Conservation (phyloP, 768 basidiomycete species). For the Hygrocybe coccinea region DNA sequence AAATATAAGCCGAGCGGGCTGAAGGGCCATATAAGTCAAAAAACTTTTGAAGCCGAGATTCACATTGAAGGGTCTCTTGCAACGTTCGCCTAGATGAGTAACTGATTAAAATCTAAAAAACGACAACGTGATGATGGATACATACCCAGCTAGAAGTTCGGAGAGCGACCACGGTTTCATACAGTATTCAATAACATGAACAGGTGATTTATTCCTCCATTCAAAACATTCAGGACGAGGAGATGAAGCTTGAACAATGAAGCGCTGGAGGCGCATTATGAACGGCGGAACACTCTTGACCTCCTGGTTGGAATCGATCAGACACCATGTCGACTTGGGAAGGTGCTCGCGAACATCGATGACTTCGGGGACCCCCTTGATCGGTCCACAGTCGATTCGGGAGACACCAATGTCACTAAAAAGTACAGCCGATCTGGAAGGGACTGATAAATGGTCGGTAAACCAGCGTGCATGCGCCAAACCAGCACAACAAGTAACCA, state of each 20-base stretch:
- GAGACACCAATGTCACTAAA: slow-evolving; percentile 11
- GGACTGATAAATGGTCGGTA: slow-evolving; percentile 15
- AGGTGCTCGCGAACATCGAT: slow-evolving; percentile 6
- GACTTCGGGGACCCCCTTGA: background rate
- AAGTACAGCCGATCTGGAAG: slow-evolving; percentile 8
- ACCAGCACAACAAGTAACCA: slow-evolving; percentile 13
- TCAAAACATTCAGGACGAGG: slow-evolving; percentile 7
- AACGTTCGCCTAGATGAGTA: background rate
- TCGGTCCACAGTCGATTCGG: slow-evolving; percentile 11
- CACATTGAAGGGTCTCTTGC: background rate
- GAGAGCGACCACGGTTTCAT: slow-evolving; percentile 13
- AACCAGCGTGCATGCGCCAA: slow-evolving; percentile 10
- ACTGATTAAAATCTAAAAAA: background rate
- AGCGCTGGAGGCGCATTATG: slow-evolving; percentile 9
- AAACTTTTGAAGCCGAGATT: background rate
- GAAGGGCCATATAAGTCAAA: background rate
- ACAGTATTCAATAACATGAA: slow-evolving; percentile 5
- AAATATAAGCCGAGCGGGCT: background rate
- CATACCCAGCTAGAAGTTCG: background rate
- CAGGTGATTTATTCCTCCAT: slow-evolving; percentile 10
- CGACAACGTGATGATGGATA: background rate
- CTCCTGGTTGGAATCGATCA: slow-evolving; percentile 13
- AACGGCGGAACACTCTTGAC: slow-evolving; percentile 8
- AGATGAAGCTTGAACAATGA: slow-evolving; percentile 15
- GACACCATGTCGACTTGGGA: slow-evolving; percentile 13